Conservation (phyloP, 352 stramenopile species). For the Globisporangium nagaii region DNA sequence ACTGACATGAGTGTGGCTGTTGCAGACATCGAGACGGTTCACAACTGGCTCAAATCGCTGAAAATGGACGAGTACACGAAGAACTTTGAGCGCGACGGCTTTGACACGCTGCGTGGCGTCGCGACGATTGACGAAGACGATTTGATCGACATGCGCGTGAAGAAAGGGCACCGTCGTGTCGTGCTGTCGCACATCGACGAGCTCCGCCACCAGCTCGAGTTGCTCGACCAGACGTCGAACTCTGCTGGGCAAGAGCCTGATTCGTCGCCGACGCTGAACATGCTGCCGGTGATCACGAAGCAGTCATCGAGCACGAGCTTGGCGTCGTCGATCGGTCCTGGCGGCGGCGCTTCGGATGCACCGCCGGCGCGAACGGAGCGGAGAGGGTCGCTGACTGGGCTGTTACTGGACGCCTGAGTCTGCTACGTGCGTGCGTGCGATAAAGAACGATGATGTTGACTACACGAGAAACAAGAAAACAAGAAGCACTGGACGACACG, state of each 20-base stretch:
- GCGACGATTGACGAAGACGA: conserved; percentile 86
- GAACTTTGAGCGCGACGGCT: conserved; percentile 86
- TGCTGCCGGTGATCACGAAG: conserved; percentile 61
- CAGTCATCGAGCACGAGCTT: conserved; percentile 34
- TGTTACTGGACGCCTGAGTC: conserved; percentile 10
- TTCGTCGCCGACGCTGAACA: conserved; percentile 69
- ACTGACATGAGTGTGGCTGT: neutral
- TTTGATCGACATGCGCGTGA: conserved; percentile 85
- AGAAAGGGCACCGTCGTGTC: conserved; percentile 84
- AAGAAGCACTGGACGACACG: neutral
- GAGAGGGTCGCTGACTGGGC: conserved; percentile 36
- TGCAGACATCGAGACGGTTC: conserved; percentile 73
- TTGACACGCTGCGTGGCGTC: conserved; percentile 80
- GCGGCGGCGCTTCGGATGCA: conserved; percentile 16
- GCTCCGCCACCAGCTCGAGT: conserved; percentile 55
- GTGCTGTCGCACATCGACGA: conserved; percentile 85
- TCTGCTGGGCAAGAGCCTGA: conserved; percentile 56
- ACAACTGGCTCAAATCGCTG: conserved; percentile 81
- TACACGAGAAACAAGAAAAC: conserved; percentile 1
- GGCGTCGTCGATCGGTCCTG: conserved; percentile 13
- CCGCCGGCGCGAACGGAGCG: conserved; percentile 30
- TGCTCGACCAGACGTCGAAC: conserved; percentile 58
- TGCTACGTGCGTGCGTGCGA: neutral
- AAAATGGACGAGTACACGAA: conserved; percentile 87
- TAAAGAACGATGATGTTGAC: neutral